Evolutionary conservation across 441 rosid genomes (phyloP).

Genomic region (Pelargonium fulgidum): DNA sequence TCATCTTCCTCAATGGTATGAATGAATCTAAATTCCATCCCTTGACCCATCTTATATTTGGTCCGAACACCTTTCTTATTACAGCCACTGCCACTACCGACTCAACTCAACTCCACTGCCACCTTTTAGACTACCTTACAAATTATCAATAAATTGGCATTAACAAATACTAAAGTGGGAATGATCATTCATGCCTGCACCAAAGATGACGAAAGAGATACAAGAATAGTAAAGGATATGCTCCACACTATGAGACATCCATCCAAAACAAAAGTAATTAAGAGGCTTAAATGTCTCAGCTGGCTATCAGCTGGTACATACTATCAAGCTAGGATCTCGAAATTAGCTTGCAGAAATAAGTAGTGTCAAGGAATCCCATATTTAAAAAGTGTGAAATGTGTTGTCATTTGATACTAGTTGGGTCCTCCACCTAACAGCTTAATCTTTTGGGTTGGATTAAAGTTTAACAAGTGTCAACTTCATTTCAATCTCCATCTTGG

Average conservation of each 20-base stretch:
- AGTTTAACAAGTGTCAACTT: no score
- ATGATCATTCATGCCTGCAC: not conserved
- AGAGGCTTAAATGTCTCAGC: not conserved
- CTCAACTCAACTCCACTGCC: not conserved
- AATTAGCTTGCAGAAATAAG: not conserved
- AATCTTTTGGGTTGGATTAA: no score
- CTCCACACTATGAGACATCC: not conserved
- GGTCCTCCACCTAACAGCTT: no score
- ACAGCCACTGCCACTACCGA: not conserved
- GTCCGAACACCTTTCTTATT: not conserved
- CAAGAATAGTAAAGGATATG: no score
- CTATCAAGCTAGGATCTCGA: not conserved
- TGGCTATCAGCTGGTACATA: not conserved
- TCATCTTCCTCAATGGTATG: not conserved
- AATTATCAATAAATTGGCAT: not conserved
- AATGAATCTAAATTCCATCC: not conserved
- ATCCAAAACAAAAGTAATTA: not conserved
- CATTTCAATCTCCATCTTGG: not conserved
- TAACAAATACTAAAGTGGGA: not conserved
- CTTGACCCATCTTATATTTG: not conserved
- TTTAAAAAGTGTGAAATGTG: no score
- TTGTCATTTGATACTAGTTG: no score
- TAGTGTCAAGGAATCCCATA: not conserved
- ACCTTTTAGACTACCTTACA: not conserved
- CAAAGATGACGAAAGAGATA: no score